Evolutionary conservation across 768 basidiomycete genomes (phyloP).

Genomic region (Amanita rimosa): DNA sequence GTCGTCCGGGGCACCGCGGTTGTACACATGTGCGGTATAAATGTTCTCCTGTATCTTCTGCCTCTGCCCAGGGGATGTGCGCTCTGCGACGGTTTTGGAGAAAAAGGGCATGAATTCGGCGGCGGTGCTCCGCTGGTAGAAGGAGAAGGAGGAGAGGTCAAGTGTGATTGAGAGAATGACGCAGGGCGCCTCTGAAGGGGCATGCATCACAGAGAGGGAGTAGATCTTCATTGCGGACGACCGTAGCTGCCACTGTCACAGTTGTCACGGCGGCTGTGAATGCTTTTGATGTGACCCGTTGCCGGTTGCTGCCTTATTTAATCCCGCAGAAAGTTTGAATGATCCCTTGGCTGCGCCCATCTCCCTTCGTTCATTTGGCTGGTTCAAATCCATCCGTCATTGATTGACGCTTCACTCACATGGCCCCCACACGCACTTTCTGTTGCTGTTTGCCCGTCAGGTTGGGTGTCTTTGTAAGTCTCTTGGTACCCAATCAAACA

Average conservation of each 20-base stretch:
- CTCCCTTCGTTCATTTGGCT: background rate
- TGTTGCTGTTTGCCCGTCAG: slow-evolving; percentile 60
- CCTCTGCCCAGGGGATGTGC: slow-evolving; percentile 79
- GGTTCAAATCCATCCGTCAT: slow-evolving; percentile 1
- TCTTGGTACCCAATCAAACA: background rate
- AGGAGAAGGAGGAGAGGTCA: slow-evolving; percentile 86
- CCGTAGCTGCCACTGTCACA: background rate
- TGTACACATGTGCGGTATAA: slow-evolving; percentile 91
- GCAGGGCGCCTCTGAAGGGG: slow-evolving; percentile 53
- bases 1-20: slow-evolving; percentile 76
- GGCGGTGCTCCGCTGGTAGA: slow-evolving; percentile 84
- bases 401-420: slow-evolving; percentile 3
- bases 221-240: slow-evolving; percentile 67
- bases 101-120: slow-evolving; percentile 93
- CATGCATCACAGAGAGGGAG: slow-evolving; percentile 63
- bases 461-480: slow-evolving; percentile 46
- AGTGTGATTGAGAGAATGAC: slow-evolving; percentile 54
- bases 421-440: slow-evolving; percentile 42
- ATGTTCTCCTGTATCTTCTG: slow-evolving; percentile 92
- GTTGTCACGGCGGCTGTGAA: background rate
- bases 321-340: background rate
- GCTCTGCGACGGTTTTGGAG: slow-evolving; percentile 82
- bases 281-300: no score
- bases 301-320: background rate
- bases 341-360: background rate